These are phyloP conservation scores for Nakazawaea sp. DNA, from an alignment of 805 yeast species.

Conservation along the genomic window DNA sequence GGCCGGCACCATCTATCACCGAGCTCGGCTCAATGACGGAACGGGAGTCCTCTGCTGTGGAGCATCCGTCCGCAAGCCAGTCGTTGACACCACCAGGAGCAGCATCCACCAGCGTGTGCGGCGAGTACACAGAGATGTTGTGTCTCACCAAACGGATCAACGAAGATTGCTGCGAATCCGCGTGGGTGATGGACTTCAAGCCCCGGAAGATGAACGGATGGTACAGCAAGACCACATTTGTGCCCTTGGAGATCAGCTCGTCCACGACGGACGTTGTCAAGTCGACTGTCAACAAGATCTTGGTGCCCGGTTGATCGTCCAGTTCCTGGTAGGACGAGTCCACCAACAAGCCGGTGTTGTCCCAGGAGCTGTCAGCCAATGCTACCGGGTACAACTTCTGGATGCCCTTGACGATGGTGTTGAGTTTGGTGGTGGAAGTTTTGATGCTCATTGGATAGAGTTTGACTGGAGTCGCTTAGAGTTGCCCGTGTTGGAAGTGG, in stretches of 20 bases:
- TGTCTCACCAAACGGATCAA: constrained; percentile 63
- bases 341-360: constrained; percentile 86
- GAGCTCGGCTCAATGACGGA: constrained; percentile 38
- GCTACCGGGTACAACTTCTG: constrained; percentile 74
- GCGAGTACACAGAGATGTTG: constrained; percentile 86
- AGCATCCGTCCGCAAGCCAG: constrained; percentile 66
- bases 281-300: constrained; percentile 70
- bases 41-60: constrained; percentile 19
- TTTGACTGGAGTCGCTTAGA: no score
- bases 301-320: constrained; percentile 15
- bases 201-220: constrained; percentile 94
- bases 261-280: constrained; percentile 76
- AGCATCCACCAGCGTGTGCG: constrained; percentile 96
- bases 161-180: constrained; percentile 77
- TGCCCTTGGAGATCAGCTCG: constrained; percentile 61
- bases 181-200: constrained; percentile 57
- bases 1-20: constrained; percentile 53
- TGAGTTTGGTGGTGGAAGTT: constrained; percentile 21
- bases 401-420: constrained; percentile 41
- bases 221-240: constrained; percentile 71
- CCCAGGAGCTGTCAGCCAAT: constrained; percentile 89
- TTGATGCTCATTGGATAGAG: constrained; percentile 5
- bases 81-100: constrained; percentile 92
- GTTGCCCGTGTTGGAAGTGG: neutral
- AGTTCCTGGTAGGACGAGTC: constrained; percentile 41